Evolutionary conservation across 2,329 filamentous ascomycete species (phyloP).

Genomic region (Aspergillus phoenicis): DNA sequence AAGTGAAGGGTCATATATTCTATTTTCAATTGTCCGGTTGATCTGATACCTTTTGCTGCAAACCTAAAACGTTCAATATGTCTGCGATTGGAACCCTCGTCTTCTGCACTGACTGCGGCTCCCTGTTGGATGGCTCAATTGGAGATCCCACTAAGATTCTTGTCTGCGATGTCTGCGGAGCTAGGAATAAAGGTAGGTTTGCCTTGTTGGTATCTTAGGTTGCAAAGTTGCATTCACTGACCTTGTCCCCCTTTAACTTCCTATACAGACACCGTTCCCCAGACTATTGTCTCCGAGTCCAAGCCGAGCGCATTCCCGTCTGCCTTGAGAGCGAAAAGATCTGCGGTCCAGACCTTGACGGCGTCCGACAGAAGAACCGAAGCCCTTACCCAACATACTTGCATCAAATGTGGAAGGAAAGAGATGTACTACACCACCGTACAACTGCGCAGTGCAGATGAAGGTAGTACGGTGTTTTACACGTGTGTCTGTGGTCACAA

Average conservation of each 20-base stretch:
- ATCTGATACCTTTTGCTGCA: neutral
- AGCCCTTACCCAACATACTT: slow-evolving; percentile 68
- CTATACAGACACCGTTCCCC: slow-evolving; percentile 68
- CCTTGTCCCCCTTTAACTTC: slow-evolving; percentile 10
- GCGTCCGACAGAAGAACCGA: slow-evolving; percentile 76
- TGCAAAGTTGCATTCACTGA: neutral
- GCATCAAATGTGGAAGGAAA: slow-evolving; percentile 76
- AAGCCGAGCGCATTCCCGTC: slow-evolving; percentile 91
- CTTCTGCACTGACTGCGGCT: slow-evolving; percentile 92
- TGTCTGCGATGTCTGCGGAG: slow-evolving; percentile 82
- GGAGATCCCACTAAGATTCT: slow-evolving; percentile 75
- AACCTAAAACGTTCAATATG: slow-evolving; percentile 55
- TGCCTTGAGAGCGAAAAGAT: slow-evolving; percentile 78
- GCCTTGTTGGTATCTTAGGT: slow-evolving; percentile 1
- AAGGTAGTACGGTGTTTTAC: slow-evolving; percentile 92
- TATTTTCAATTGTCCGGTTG: neutral
- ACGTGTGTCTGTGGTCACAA: slow-evolving; percentile 84
- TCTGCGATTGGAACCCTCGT: slow-evolving; percentile 86
- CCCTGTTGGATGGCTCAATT: slow-evolving; percentile 78
- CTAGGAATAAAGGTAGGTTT: slow-evolving; percentile 73
- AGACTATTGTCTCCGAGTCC: slow-evolving; percentile 77
- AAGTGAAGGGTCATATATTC: slow-evolving; percentile 4
- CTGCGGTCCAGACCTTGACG: slow-evolving; percentile 80
- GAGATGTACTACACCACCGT: slow-evolving; percentile 84
- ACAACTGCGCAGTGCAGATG: slow-evolving; percentile 88